phyloP scores from a whole-genome alignment of 2,329 filamentous ascomycete species.

The Bipolaris gigantea region DNA sequence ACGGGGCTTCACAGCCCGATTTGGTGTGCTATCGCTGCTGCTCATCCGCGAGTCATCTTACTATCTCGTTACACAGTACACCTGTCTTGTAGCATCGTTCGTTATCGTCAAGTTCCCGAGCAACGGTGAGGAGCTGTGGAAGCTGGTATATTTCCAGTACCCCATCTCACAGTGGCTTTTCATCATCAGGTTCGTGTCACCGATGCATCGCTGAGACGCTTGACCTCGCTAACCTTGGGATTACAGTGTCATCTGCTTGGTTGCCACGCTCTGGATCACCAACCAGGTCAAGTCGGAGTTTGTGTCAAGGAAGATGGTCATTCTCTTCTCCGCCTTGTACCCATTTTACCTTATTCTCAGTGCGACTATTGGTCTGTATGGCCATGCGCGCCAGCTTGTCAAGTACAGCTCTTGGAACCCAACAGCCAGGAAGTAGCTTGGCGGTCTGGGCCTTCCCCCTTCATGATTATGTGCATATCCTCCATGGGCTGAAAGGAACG shows the following conservation, averaged over 20 bases:
- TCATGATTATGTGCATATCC: background rate
- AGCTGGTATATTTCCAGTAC: conserved; percentile 53
- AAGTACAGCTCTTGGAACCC: conserved; percentile 54
- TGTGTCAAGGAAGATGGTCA: conserved; percentile 46
- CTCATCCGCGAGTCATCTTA: conserved; percentile 52
- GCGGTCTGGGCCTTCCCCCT: background rate
- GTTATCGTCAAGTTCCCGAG: conserved; percentile 51
- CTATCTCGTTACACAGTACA: conserved; percentile 55
- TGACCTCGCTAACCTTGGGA: conserved; percentile 18
- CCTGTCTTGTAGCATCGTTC: conserved; percentile 51
- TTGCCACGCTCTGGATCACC: conserved; percentile 53
- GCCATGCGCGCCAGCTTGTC: conserved; percentile 52
- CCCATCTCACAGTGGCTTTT: conserved; percentile 54
- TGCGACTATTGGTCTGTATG: conserved; percentile 52
- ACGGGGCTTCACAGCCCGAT: conserved; percentile 44
- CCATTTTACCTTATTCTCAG: conserved; percentile 50
- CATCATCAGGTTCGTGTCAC: conserved; percentile 46
- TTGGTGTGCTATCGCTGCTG: conserved; percentile 51
- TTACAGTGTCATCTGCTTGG: conserved; percentile 46
- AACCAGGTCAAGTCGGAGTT: conserved; percentile 52
- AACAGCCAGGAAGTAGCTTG: conserved; percentile 43
- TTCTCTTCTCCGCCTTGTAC: conserved; percentile 49
- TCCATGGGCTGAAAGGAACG: background rate
- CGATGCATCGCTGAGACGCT: conserved; percentile 2
- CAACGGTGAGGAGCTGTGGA: conserved; percentile 42